phyloP scores from a whole-genome alignment of 2,329 filamentous ascomycete species.

The Cercospora sesami region DNA sequence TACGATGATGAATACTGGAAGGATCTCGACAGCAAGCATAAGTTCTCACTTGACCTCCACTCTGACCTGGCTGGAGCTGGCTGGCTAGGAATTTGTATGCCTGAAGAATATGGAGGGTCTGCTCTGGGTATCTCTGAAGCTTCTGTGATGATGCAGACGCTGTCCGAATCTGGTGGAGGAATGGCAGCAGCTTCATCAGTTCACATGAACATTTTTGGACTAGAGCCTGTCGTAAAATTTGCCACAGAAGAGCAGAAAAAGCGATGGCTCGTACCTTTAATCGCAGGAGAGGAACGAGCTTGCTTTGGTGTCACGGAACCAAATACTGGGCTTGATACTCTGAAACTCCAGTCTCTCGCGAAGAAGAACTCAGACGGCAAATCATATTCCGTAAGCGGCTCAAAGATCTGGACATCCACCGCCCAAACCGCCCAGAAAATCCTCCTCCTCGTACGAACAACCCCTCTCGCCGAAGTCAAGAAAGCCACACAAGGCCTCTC shows the following conservation, averaged over 20 bases:
- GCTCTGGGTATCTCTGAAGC: constrained; percentile 47
- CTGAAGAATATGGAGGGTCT: constrained; percentile 45
- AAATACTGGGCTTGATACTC: constrained; percentile 44
- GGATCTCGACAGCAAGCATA: constrained; percentile 40
- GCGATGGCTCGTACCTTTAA: constrained; percentile 44
- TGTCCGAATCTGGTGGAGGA: constrained; percentile 48
- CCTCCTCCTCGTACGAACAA: constrained; percentile 47
- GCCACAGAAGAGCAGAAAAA: constrained; percentile 47
- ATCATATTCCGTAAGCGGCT: constrained; percentile 42
- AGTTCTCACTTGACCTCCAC: constrained; percentile 50
- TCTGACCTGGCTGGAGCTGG: constrained; percentile 44
- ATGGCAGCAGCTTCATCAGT: constrained; percentile 47
- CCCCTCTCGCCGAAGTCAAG: constrained; percentile 43
- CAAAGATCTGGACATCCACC: constrained; percentile 51
- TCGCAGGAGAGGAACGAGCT: constrained; percentile 44
- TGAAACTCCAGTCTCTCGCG: constrained; percentile 44
- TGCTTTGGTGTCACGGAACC: constrained; percentile 68
- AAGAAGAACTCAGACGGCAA: constrained; percentile 37
- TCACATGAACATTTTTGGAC: constrained; percentile 53
- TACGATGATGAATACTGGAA: constrained; percentile 49
- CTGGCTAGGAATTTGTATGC: constrained; percentile 51
- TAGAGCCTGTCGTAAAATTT: constrained; percentile 50
- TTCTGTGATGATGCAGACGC: constrained; percentile 52
- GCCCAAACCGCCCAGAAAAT: constrained; percentile 49
- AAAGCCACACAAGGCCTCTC: constrained; percentile 48